A percentile compares a stretch with the other conserved stretches of the same genome.
These are phyloP conservation scores for Ramaria sp. DNA, from an alignment of 768 basidiomycete species.

Conservation along the genomic window DNA sequence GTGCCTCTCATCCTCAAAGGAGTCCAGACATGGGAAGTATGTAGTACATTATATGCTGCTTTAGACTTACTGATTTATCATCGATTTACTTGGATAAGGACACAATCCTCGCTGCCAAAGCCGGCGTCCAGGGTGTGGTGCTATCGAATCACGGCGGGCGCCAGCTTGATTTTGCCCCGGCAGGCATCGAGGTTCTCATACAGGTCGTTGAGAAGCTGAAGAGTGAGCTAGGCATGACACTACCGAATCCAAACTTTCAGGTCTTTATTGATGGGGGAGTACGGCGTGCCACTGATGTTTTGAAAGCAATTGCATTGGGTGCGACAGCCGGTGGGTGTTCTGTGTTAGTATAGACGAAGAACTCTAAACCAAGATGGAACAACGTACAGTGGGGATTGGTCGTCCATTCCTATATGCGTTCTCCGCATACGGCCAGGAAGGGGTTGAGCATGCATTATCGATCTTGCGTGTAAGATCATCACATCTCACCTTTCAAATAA, in stretches of 20 bases:
- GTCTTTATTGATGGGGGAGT: conserved; percentile 94
- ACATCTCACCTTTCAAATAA: conserved; percentile 11
- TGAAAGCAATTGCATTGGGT: conserved; percentile 82
- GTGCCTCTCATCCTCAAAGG: conserved; percentile 59
- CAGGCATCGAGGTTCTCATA: conserved; percentile 31
- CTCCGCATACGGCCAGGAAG: conserved; percentile 80
- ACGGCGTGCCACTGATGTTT: conserved; percentile 76
- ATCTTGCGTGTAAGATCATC: conserved; percentile 47
- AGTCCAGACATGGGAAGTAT: conserved; percentile 47
- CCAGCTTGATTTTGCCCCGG: conserved; percentile 38
- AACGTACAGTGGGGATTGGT: conserved; percentile 57
- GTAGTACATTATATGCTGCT: background rate
- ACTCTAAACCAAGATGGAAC: conserved; percentile 26
- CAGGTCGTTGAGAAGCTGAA: conserved; percentile 28
- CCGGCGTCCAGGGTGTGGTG: conserved; percentile 35
- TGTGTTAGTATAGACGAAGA: conserved; percentile 31
- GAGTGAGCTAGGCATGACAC: conserved; percentile 20
- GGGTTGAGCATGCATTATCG: conserved; percentile 72
- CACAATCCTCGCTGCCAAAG: conserved; percentile 40
- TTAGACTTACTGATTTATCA: background rate
- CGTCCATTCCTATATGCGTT: conserved; percentile 84
- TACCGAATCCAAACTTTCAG: conserved; percentile 43
- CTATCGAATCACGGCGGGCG: conserved; percentile 51
- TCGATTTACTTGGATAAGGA: too few relatives aligned
- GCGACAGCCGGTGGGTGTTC: conserved; percentile 62